Evolutionary conservation across 306 rosid genomes (phyloP).

Genomic region (Dryas alaskensis): DNA sequence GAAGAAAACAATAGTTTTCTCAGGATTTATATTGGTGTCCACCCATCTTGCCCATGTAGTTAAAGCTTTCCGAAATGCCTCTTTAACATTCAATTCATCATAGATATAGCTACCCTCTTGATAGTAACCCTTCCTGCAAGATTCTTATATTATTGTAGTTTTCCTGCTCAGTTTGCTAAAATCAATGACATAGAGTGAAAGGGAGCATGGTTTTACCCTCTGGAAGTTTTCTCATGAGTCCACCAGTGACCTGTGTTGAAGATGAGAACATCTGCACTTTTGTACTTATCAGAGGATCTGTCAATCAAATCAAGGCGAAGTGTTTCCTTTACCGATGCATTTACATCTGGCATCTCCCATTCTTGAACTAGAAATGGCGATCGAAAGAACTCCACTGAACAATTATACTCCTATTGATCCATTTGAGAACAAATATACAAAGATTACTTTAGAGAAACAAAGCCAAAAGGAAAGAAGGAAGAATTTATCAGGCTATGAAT

Average conservation of each 20-base stretch:
- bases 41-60: conserved; percentile 32
- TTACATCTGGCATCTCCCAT: conserved; percentile 17
- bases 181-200: not conserved
- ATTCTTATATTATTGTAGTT: not conserved
- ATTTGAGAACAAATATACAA: not conserved
- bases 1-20: conserved; percentile 25
- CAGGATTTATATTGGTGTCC: conserved; percentile 16
- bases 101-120: conserved; percentile 29
- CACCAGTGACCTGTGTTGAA: conserved; percentile 34
- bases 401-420: conserved; percentile 24
- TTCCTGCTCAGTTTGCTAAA: not conserved
- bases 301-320: conserved; percentile 26
- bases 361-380: conserved; percentile 32
- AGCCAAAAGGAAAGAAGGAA: not conserved
- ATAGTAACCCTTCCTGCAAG: conserved; percentile 28
- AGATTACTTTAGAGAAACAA: not conserved
- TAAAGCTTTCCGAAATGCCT: conserved; percentile 24
- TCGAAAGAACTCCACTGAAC: conserved; percentile 28
- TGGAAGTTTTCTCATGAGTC: conserved; percentile 33
- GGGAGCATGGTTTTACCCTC: conserved; percentile 12
- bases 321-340: conserved; percentile 23
- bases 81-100: conserved; percentile 13
- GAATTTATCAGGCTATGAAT: not conserved
- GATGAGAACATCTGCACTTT: conserved; percentile 24
- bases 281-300: conserved; percentile 22